Base-by-base conservation (phyloP, 2,329 filamentous ascomycete genomes). In the Tolypocladium tropicale region DNA sequence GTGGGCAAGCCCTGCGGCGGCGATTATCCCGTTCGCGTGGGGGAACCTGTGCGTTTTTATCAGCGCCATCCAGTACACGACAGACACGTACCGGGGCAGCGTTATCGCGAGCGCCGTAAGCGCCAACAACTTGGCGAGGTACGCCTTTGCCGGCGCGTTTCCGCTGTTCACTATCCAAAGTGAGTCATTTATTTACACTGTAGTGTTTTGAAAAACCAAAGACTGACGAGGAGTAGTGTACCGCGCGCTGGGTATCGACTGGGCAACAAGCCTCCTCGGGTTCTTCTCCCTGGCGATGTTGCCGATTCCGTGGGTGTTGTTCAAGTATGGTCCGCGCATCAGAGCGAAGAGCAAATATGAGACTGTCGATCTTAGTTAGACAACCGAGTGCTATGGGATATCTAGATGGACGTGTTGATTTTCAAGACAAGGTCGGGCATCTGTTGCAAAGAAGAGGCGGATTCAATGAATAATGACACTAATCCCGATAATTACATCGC, bases 1-100 rank as follows among this genome's bases (percentile, higher is more conserved):
- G 4, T 84, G 80, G 78, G 76, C 74, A 0, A 74, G 75, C 25
- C 75, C 79, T 0, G 73, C 77, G 0, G 65, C 78, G 0, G 77
- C 79, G 4, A 78, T 81, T 9, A 69, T 83, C 3, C 72, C 78
- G 0, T 85, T 85, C 62, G 79, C 79, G 0, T 83, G 78, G 75
- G 82, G 82, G 1, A 84, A 84, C 60, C 66, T 85, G 1, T 80
- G 76, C 57, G 70, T 86, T 2, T 85, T 85, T 61, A 74, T 83
- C 58, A 73, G 75, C 55, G 72, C 75, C 3, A 70, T 76, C 16
- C 75, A 73, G 62, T 85, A 84, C 61, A 72, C 77, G 1, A 70
- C 78, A 7, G 83, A 86, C 61, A 76, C 77, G 0, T 86, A 84
- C 61, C 74, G 78, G 3, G 74, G 78, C 0, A 70, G 74, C 16